A percentile compares a stretch with the other conserved stretches of the same genome.
Conservation (phyloP, 352 stramenopile genomes). For the Phytophthora pluvialis region DNA sequence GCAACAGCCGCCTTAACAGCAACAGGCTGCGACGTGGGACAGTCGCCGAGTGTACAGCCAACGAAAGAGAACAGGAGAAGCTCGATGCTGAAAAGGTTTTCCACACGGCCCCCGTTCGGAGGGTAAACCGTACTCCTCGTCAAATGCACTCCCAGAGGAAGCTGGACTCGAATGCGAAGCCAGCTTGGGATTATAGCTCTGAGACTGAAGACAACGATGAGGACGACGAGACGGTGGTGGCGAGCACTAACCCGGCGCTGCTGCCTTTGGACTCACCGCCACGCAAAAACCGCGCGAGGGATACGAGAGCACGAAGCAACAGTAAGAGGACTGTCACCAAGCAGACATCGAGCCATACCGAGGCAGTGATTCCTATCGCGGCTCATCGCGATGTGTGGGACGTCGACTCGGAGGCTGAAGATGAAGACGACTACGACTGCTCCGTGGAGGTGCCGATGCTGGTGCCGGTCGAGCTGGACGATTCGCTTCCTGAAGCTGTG, state of each 20-base stretch:
- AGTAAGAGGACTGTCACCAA: constrained; percentile 1
- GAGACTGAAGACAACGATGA: constrained; percentile 25
- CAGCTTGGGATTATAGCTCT: constrained; percentile 31
- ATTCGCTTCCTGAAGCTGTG: constrained; percentile 37
- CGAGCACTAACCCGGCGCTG: constrained; percentile 9
- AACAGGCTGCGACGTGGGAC: constrained; percentile 17
- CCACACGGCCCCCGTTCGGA: constrained; percentile 13
- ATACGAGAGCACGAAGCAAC: constrained; percentile 13
- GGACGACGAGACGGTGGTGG: constrained; percentile 10
- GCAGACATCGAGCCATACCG: not conserved
- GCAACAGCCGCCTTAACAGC: constrained; percentile 19
- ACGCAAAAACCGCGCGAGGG: constrained; percentile 7
- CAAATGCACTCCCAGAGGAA: constrained; percentile 24
- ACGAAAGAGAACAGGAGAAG: constrained; percentile 10
- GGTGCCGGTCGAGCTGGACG: constrained; percentile 6
- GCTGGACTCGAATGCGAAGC: constrained; percentile 13
- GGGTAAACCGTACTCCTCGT: constrained; percentile 4
- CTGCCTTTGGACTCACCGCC: constrained; percentile 12
- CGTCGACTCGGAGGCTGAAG: constrained; percentile 28
- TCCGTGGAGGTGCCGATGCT: constrained; percentile 19
- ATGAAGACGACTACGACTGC: constrained; percentile 22
- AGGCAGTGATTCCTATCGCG: constrained; percentile 10
- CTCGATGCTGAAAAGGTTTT: constrained; percentile 18
- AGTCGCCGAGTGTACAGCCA: not conserved
- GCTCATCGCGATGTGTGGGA: constrained; percentile 27